These are phyloP conservation scores for Candida neerlandica DNA, from an alignment of 1,139 yeast genomes.

Conservation along the genomic window DNA sequence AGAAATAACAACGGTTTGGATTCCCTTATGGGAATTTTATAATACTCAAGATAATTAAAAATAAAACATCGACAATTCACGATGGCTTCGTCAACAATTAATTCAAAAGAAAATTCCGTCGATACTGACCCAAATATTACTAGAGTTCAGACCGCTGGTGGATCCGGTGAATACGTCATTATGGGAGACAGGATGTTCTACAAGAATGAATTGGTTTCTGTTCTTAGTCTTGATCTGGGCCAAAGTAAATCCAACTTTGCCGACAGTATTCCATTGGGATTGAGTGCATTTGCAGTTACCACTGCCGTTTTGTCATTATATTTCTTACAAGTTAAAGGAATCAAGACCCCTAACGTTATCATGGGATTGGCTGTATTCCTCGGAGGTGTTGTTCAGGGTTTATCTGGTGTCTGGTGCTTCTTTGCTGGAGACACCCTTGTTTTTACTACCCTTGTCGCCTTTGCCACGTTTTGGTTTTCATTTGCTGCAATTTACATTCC, in stretches of 20 bases:
- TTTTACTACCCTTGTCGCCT: constrained; percentile 43
- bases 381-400: constrained; percentile 50
- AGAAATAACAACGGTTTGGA: not conserved
- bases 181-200: constrained; percentile 37
- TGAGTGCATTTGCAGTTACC: constrained; percentile 54
- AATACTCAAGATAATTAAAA: not conserved
- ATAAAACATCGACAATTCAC: not conserved
- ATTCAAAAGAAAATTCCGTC: not conserved
- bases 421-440: constrained; percentile 43
- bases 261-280: constrained; percentile 65
- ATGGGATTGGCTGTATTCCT: constrained; percentile 50
- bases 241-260: constrained; percentile 40
- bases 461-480: constrained; percentile 49
- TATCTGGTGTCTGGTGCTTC: constrained; percentile 58
- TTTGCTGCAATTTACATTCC: constrained; percentile 38
- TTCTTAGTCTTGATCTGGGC: constrained; percentile 22
- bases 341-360: constrained; percentile 36
- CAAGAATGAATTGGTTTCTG: constrained; percentile 28
- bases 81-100: not conserved
- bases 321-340: constrained; percentile 46
- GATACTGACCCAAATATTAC: not conserved
- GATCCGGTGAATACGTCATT: constrained; percentile 25
- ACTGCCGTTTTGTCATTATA: constrained; percentile 50
- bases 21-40: not conserved
- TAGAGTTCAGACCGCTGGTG: constrained; percentile 26